Conservation (phyloP, 2,329 filamentous ascomycete genomes). For the Cladosporium colombiae region DNA sequence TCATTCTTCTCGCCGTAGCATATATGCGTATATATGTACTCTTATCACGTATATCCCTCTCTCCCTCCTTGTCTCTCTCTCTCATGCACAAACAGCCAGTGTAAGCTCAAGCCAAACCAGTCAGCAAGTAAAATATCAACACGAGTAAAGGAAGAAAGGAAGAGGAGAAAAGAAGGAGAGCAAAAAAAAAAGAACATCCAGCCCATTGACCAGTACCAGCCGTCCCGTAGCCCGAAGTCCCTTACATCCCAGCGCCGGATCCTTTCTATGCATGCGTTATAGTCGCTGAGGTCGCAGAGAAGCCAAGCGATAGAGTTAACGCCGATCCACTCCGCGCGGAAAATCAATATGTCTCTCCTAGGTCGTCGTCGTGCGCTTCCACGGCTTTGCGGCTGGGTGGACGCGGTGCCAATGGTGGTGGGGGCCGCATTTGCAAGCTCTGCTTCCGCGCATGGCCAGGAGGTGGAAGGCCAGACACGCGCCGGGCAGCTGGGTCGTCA, state of each 20-base stretch:
- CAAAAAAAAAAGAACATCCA: neutral
- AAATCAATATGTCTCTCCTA: conserved; percentile 39
- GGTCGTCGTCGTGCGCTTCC: conserved; percentile 30
- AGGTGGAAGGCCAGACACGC: conserved; percentile 51
- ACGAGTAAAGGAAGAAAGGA: neutral
- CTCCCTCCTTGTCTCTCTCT: neutral
- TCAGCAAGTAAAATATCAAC: neutral
- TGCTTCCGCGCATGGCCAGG: conserved; percentile 38
- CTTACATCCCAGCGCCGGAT: neutral
- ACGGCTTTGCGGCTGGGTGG: conserved; percentile 48
- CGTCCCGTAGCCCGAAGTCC: neutral
- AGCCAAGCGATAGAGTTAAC: neutral
- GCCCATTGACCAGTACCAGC: neutral
- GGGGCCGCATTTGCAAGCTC: conserved; percentile 27
- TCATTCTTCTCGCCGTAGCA: neutral
- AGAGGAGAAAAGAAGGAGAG: neutral
- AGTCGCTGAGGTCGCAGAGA: neutral
- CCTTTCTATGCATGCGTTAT: neutral
- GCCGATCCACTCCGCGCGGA: neutral
- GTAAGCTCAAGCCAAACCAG: neutral
- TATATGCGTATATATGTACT: conserved; percentile 8
- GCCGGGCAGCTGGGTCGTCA: neutral
- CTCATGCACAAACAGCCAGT: neutral
- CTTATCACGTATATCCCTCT: neutral
- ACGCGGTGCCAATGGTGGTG: conserved; percentile 43